Percentiles rank a stretch among this genome's conserved stretches.
Conservation (phyloP, 345 rosid genomes). For the Gossypium australe region DNA sequence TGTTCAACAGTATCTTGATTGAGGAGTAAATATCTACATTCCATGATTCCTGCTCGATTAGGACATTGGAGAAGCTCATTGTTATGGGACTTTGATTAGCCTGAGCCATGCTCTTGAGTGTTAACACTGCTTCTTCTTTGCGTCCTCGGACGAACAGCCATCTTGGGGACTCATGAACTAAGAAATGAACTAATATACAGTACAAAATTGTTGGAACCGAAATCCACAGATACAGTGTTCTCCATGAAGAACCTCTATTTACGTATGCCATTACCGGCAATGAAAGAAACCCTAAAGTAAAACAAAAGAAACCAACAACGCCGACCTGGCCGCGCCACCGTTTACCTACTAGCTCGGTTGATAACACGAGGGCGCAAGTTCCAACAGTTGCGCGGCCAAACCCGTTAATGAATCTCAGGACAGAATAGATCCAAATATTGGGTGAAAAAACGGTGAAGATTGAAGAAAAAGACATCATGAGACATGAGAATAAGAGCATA, state of each 20-base stretch:
- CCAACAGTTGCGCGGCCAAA: conserved; percentile 39
- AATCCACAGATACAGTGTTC: conserved; percentile 36
- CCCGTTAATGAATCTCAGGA: conserved; percentile 38
- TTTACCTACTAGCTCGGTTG: conserved; percentile 36
- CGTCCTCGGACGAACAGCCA: conserved; percentile 45
- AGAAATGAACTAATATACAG: conserved; percentile 22
- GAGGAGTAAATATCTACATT: conserved; percentile 41
- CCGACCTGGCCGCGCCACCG: conserved; percentile 44
- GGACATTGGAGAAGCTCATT: conserved; percentile 30
- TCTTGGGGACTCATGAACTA: conserved; percentile 44
- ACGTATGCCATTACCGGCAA: conserved; percentile 40
- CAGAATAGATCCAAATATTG: conserved; percentile 42
- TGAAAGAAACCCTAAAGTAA: conserved; percentile 45
- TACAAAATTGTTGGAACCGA: conserved; percentile 34
- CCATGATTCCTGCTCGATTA: conserved; percentile 22
- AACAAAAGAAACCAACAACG: conserved; percentile 36
- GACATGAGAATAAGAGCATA: conserved; percentile 35
- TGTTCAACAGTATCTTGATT: conserved; percentile 34
- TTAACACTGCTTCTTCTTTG: conserved; percentile 44
- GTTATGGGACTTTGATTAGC: conserved; percentile 5
- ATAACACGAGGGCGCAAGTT: conserved; percentile 37
- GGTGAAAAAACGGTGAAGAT: conserved; percentile 32
- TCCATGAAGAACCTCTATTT: conserved; percentile 39
- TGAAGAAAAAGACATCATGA: conserved; percentile 40
- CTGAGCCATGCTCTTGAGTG: conserved; percentile 40